Conservation (phyloP, 805 yeast genomes). For the Lipomyces starkeyi region DNA sequence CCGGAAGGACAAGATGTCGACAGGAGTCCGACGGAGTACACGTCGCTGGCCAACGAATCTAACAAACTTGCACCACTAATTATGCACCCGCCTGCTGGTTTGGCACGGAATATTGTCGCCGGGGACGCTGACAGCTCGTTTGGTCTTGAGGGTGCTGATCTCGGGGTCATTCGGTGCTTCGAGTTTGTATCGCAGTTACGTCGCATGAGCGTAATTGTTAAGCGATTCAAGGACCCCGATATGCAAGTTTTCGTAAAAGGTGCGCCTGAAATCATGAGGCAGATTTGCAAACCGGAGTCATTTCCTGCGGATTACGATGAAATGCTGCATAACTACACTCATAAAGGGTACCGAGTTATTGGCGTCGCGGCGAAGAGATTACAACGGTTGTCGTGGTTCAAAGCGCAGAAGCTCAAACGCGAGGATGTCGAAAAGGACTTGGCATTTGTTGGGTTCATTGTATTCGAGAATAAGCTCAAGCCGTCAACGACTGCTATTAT, state of each 20-base stretch:
- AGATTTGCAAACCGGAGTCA: constrained; percentile 71
- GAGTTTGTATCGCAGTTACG: constrained; percentile 87
- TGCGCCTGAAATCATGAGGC: constrained; percentile 92
- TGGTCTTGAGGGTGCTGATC: constrained; percentile 32
- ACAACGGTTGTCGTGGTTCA: constrained; percentile 54
- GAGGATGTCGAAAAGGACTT: constrained; percentile 71
- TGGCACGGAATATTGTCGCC: constrained; percentile 38
- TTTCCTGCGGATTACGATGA: constrained; percentile 79
- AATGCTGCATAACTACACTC: constrained; percentile 82
- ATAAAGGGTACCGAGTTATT: constrained; percentile 91
- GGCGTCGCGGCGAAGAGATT: constrained; percentile 80
- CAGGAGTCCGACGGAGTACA: constrained; percentile 49
- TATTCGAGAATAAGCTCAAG: constrained; percentile 91
- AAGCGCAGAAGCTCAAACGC: constrained; percentile 59
- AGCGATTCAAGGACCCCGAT: constrained; percentile 50
- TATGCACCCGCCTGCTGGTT: constrained; percentile 39
- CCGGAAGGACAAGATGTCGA: constrained; percentile 44
- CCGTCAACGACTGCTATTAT: constrained; percentile 68
- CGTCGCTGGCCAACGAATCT: constrained; percentile 50
- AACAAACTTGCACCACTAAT: constrained; percentile 56
- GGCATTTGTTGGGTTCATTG: constrained; percentile 82
- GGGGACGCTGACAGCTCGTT: constrained; percentile 41
- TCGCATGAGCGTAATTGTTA: constrained; percentile 85
- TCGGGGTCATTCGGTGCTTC: constrained; percentile 61
- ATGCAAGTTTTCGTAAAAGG: constrained; percentile 80